Evolutionary conservation across 257 asterid species (phyloP).

Genomic region (Plectranthus barbatus): DNA sequence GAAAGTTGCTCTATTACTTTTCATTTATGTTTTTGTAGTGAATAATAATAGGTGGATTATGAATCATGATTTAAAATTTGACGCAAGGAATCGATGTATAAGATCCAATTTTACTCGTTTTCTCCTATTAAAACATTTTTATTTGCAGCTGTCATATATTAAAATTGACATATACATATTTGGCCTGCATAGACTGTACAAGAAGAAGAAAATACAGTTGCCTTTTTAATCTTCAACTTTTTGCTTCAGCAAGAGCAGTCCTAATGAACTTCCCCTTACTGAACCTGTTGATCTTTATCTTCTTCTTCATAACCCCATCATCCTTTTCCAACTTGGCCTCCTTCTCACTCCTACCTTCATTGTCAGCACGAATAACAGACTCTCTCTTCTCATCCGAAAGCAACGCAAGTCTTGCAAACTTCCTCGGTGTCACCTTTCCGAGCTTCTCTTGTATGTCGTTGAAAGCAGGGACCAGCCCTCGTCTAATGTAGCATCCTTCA

Average conservation of each 20-base stretch:
- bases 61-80: too few relatives aligned
- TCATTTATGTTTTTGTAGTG: too few relatives aligned
- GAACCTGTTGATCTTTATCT: conserved; percentile 16
- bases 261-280: conserved; percentile 29
- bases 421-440: conserved; percentile 71
- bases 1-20: too few relatives aligned
- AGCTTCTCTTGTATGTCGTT: conserved; percentile 73
- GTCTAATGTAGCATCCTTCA: conserved; percentile 83
- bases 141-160: too few relatives aligned
- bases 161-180: neutral
- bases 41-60: too few relatives aligned
- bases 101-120: too few relatives aligned
- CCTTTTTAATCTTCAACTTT: neutral
- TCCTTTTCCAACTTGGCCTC: conserved; percentile 35
- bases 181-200: neutral
- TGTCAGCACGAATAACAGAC: conserved; percentile 48
- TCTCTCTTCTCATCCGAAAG: conserved; percentile 71
- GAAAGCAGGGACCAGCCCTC: conserved; percentile 87
- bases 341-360: conserved; percentile 58
- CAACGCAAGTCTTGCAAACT: conserved; percentile 82
- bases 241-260: conserved; percentile 20
- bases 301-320: conserved; percentile 28
- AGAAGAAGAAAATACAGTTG: neutral
- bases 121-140: too few relatives aligned
- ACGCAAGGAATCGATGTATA: too few relatives aligned